Conservation (phyloP, 2,329 filamentous ascomycete genomes). For the Apiospora pterosperma region DNA sequence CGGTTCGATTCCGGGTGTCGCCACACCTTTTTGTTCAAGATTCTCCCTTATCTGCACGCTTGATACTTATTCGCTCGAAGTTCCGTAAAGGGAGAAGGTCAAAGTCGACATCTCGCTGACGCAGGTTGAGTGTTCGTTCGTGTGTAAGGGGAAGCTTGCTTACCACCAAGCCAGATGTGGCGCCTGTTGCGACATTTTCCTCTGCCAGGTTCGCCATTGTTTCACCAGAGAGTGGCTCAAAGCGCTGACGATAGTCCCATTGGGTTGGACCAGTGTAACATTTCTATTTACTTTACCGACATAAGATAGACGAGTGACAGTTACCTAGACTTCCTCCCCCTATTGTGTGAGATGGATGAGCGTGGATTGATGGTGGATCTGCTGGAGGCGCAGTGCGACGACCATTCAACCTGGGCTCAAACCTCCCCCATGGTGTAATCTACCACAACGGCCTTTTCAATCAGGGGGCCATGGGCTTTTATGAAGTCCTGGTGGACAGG, state of each 20-base stretch:
- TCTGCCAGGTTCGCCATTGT: neutral
- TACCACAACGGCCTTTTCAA: constrained; percentile 36
- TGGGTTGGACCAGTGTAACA: neutral
- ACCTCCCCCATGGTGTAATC: constrained; percentile 23
- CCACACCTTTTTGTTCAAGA: neutral
- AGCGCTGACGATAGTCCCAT: neutral
- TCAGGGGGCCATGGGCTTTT: constrained; percentile 22
- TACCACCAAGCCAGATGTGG: neutral
- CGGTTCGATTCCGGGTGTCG: constrained; percentile 10
- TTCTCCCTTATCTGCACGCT: neutral
- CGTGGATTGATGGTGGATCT: neutral
- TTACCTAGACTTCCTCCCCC: neutral
- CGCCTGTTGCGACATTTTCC: neutral
- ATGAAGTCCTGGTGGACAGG: constrained; percentile 36
- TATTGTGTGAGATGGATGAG: neutral
- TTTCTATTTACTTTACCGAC: neutral
- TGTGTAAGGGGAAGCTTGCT: neutral
- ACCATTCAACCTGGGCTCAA: neutral
- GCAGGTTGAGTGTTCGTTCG: neutral
- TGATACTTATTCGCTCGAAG: neutral
- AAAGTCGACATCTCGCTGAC: neutral
- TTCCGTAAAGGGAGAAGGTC: neutral
- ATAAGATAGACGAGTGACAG: neutral
- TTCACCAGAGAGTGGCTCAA: neutral
- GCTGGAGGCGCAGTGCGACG: neutral